Conservation (phyloP, 768 basidiomycete species). For the Psilocybe tampanensis region DNA sequence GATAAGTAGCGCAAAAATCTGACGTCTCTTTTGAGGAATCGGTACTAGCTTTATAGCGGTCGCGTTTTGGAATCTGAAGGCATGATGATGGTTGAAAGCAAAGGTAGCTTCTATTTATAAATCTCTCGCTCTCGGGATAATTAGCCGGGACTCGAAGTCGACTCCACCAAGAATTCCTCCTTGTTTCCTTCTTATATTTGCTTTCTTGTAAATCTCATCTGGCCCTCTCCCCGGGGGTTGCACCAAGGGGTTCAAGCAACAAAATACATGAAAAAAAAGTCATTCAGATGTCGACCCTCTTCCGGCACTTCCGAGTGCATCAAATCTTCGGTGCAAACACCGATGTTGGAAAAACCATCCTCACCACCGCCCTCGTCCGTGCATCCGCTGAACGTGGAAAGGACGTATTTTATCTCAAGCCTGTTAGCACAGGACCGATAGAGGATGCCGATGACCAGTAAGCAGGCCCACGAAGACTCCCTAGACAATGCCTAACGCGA, state of each 20-base stretch:
- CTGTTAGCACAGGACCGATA: conserved; percentile 85
- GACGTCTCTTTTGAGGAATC: no score
- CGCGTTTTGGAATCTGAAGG: no score
- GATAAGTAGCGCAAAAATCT: no score
- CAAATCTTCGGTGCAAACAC: conserved; percentile 97
- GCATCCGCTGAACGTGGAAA: conserved; percentile 64
- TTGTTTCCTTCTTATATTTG: no score
- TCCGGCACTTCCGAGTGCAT: conserved; percentile 82
- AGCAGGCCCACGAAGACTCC: conserved; percentile 16
- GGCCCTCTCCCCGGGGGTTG: no score
- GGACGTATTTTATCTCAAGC: conserved; percentile 77
- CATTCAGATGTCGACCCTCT: conserved; percentile 80
- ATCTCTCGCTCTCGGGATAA: no score
- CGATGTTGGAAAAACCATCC: conserved; percentile 92
- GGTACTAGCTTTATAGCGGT: no score
- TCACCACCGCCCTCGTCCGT: conserved; percentile 82
- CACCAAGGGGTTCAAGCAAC: neutral
- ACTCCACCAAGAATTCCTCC: no score
- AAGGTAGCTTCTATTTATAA: no score
- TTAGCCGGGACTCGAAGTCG: no score
- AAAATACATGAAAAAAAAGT: neutral
- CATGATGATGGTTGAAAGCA: no score
- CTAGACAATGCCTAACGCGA: neutral
- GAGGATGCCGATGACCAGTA: conserved; percentile 87
- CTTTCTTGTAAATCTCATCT: no score